phyloP scores from a whole-genome alignment of 139 green algal species.

The Coelastrella sp. region DNA sequence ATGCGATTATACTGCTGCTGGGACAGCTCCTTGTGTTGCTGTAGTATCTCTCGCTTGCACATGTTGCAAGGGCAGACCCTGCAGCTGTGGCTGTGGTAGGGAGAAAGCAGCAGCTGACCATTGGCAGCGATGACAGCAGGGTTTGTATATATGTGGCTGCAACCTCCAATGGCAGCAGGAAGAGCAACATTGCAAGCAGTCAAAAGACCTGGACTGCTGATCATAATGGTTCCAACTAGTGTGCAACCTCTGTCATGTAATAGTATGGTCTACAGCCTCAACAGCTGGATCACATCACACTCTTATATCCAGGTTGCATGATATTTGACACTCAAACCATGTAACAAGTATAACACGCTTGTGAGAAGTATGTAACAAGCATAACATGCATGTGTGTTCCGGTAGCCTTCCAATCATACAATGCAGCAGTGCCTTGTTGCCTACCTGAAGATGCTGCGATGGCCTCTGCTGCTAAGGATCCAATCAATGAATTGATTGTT shows the following conservation, averaged over 20 bases:
- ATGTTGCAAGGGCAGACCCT: constrained; percentile 54
- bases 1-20: not conserved
- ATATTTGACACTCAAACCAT: too few species aligned
- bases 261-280: too few species aligned
- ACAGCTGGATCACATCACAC: too few species aligned
- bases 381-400: too few species aligned
- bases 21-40: constrained; percentile 20
- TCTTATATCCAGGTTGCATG: too few species aligned
- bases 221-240: too few species aligned
- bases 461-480: constrained; percentile 45
- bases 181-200: not conserved
- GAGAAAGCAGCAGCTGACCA: not conserved
- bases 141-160: constrained; percentile 56
- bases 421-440: not conserved
- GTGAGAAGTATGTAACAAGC: too few species aligned
- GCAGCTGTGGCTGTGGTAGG: constrained; percentile 48
- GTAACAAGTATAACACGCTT: too few species aligned
- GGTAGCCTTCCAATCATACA: too few species aligned
- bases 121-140: constrained; percentile 2
- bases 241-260: too few species aligned
- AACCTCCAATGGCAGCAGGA: not conserved
- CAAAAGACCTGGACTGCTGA: not conserved
- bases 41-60: constrained; percentile 49
- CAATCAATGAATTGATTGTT: constrained; percentile 65
- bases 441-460: constrained; percentile 29